phyloP scores from a whole-genome alignment of 345 rosid species.

The Eucalyptus pauciflora region DNA sequence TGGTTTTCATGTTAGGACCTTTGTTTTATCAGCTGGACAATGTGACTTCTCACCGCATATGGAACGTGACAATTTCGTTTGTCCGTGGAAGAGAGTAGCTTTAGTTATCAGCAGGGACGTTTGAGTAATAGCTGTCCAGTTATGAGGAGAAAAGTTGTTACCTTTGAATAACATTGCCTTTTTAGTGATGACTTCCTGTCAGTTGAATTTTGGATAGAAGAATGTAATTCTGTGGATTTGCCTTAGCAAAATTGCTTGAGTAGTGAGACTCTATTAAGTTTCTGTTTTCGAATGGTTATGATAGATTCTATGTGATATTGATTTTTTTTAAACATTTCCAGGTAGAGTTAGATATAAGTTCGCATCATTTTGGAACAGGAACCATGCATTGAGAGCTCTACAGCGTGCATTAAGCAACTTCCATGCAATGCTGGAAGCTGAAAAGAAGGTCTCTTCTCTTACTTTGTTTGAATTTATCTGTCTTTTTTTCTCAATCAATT shows the following conservation, averaged over 20 bases:
- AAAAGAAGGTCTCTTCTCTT: conserved; percentile 62
- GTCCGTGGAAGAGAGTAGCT: neutral
- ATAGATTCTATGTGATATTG: neutral
- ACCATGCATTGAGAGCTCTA: conserved; percentile 74
- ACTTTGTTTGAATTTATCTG: neutral
- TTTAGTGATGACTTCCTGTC: neutral
- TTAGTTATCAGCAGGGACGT: neutral
- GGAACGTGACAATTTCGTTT: neutral
- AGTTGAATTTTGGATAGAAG: neutral
- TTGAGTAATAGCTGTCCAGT: neutral
- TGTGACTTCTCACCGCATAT: neutral
- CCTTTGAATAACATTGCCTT: neutral
- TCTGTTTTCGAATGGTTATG: neutral
- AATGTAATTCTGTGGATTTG: neutral
- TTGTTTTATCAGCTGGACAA: neutral
- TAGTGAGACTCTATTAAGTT: neutral
- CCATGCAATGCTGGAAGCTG: conserved; percentile 67
- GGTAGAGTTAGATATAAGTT: conserved; percentile 99
- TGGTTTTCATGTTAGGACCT: neutral
- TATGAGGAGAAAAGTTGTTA: neutral
- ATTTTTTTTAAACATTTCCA: conserved; percentile 21
- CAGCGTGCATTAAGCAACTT: conserved; percentile 66
- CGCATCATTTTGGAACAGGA: conserved; percentile 99
- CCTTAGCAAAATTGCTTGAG: neutral
- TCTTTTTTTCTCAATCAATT: neutral